Evolutionary conservation across 169 alveolate species (phyloP), one percentile per base, ranked within the genome.

Genomic region (Eimeria necatrix): DNA sequence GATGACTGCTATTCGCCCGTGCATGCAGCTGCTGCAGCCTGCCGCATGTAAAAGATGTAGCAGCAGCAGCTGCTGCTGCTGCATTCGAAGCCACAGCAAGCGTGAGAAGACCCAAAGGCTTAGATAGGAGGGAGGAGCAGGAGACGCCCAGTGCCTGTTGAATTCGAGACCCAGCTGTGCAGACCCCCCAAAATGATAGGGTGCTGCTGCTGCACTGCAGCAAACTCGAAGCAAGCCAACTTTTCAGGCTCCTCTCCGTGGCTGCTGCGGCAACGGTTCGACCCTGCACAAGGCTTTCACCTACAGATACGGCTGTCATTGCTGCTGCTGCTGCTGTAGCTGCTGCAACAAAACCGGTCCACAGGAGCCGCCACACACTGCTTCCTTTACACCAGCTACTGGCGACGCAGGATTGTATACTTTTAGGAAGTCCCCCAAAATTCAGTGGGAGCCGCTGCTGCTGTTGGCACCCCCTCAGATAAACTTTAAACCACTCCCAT

Each of bases 201-300:
- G 78, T 48, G 14, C 78, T 68, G 48, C 48, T 9, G 70, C 88
- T 80, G 70, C 88, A 80, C 88, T 80, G 88, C 88, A 80, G 70
- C 70, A 80, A 22, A 49, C 88, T 80, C 20, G 70, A 80, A n/a
- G 88, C 88, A 24, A 80, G 48, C 88, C 88, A 80, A 80, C 88
- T 49, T 20, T 32, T 32, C 41, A 32, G 41, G 49, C 61, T 51
- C 48, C 18, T 48, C 6, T 24, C 51, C 48, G 78, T 8, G 78
- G 0, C 70, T 26, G 70, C 88, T 26, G 70, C 88, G 12, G 46
- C 18, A 4, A 18, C 48, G 6, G 61, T 20, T 20, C 51, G n/a
- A 14, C 71, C 88, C 8, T 16, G 41, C 20, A 20, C 26, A 9
- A 48, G 18, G 48, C n/a, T 48, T 16, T 48, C 78, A 6, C 78